Conservation (phyloP, 176 grass and related monocot species). For the Thalia dealbata region DNA sequence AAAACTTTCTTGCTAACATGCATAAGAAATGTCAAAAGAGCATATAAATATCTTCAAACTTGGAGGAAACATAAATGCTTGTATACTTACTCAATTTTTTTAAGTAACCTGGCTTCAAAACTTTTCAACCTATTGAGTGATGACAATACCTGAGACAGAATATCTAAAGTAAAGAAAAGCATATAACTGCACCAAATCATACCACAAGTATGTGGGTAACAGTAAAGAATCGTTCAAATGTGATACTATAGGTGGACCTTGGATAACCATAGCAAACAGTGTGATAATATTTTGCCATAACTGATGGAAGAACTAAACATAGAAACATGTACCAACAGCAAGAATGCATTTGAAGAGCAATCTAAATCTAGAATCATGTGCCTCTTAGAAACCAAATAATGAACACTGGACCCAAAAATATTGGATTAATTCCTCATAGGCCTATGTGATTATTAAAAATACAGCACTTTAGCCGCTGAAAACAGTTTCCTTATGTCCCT, state of each 20-base stretch:
- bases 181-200: not conserved
- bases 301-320: not conserved
- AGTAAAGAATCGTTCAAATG: not conserved
- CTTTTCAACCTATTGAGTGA: conserved; percentile 69
- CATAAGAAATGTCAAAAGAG: conserved; percentile 19
- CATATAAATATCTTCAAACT: conserved; percentile 21
- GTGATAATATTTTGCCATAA: not conserved
- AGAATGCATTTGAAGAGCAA: not conserved
- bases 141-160: conserved; percentile 60
- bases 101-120: conserved; percentile 56
- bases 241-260: not conserved
- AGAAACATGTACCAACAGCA: not conserved
- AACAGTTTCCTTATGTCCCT: too few species aligned
- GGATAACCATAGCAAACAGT: not conserved
- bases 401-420: too few species aligned
- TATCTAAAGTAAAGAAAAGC: not conserved
- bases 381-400: not conserved
- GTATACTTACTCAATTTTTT: conserved; percentile 65
- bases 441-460: too few species aligned
- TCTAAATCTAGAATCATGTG: not conserved
- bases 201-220: not conserved
- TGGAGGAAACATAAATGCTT: conserved; percentile 3
- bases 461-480: too few species aligned
- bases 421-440: too few species aligned
- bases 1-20: not conserved